Evolutionary conservation across 306 rosid genomes (phyloP).

Genomic region (Hippophae rhamnoides): DNA sequence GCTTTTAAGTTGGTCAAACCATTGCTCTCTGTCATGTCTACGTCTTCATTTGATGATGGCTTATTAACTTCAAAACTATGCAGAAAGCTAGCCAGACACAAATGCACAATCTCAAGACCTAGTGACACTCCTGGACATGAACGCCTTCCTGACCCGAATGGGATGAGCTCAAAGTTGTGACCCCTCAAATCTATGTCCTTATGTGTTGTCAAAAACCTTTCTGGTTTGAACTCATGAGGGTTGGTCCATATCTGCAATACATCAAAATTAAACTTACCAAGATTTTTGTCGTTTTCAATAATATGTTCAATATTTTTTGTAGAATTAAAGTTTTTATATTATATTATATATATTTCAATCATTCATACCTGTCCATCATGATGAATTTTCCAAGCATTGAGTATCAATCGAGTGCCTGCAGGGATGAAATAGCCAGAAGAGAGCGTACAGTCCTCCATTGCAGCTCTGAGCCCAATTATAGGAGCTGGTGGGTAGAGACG

Average conservation of each 20-base stretch:
- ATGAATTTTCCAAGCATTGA: conserved; percentile 10
- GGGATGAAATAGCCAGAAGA: not conserved
- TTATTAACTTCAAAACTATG: conserved; percentile 12
- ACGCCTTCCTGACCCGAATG: conserved; percentile 7
- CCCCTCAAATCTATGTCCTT: conserved; percentile 3
- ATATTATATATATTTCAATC: too few species aligned
- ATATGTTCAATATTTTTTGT: too few species aligned
- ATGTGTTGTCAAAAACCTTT: conserved; percentile 1
- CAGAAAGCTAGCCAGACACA: conserved; percentile 8
- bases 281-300: too few species aligned
- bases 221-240: not conserved
- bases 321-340: too few species aligned
- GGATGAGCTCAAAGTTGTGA: not conserved
- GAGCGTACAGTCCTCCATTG: conserved; percentile 8
- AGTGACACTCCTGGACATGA: not conserved
- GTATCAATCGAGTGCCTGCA: not conserved
- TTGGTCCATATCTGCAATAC: not conserved
- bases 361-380: not conserved
- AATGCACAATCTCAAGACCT: not conserved
- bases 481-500: conserved; percentile 9
- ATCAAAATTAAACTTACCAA: too few species aligned
- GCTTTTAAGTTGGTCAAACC: conserved; percentile 11
- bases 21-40: conserved; percentile 10
- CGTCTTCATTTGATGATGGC: not conserved
- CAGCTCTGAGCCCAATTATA: not conserved